These are phyloP conservation scores for Oenanthe sinensis DNA, from an alignment of 129 eudicot genomes.

Conservation along the genomic window DNA sequence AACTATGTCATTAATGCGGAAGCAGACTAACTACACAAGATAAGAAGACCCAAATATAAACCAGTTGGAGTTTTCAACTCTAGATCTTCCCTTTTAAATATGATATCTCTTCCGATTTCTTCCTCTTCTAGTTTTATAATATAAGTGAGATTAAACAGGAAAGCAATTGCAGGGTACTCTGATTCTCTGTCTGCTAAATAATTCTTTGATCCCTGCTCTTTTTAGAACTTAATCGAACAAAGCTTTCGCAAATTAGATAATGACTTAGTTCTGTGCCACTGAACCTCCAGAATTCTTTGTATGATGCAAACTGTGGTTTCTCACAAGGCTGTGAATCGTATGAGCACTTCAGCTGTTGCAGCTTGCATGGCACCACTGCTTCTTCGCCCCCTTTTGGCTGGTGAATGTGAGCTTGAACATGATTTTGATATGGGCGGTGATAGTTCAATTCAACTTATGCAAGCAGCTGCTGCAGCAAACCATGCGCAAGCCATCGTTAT, in stretches of 20 bases:
- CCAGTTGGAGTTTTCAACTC: neutral
- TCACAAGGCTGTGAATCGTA: conserved; percentile 65
- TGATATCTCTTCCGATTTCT: neutral
- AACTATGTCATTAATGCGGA: neutral
- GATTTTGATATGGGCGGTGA: conserved; percentile 79
- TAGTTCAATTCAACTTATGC: conserved; percentile 89
- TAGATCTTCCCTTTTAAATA: neutral
- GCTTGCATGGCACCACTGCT: conserved; percentile 99
- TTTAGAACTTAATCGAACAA: neutral
- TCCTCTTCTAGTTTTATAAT: neutral
- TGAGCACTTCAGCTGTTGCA: conserved; percentile 94
- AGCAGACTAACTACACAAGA: neutral
- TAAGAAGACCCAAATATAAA: neutral
- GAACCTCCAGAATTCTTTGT: conserved; percentile 54
- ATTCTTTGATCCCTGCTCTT: neutral
- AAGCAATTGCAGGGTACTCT: neutral
- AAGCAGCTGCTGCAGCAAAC: conserved; percentile 99
- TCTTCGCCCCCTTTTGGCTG: conserved; percentile 95
- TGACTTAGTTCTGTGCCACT: conserved; percentile 6
- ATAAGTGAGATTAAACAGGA: neutral
- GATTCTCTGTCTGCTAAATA: neutral
- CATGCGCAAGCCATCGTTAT: conserved; percentile 96
- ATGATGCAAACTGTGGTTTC: conserved; percentile 86
- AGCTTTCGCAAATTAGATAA: neutral
- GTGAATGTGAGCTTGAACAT: conserved; percentile 84